Conservation (phyloP, 2,329 filamentous ascomycete genomes). For the Amesomyces nigricolor region DNA sequence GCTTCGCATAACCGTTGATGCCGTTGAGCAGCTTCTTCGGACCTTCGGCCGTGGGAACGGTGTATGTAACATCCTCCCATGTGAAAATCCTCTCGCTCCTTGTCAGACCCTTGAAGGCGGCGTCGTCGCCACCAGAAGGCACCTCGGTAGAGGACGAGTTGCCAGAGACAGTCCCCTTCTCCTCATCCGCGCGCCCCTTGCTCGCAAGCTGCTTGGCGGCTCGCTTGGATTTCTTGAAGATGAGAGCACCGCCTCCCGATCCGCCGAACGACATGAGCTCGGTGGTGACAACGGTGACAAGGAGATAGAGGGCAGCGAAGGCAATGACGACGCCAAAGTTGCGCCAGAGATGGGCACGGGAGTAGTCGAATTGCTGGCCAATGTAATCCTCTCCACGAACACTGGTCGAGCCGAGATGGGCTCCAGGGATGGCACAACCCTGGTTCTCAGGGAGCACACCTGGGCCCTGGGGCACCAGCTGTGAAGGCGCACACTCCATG, state of each 20-base stretch:
- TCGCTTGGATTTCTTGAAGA: slow-evolving; percentile 23
- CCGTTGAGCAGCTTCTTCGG: slow-evolving; percentile 43
- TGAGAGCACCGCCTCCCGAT: slow-evolving; percentile 37
- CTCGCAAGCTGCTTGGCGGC: slow-evolving; percentile 15
- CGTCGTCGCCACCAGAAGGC: slow-evolving; percentile 19
- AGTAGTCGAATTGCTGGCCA: slow-evolving; percentile 47
- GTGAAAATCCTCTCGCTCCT: slow-evolving; percentile 51
- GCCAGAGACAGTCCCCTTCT: slow-evolving; percentile 39
- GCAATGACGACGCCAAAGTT: slow-evolving; percentile 76
- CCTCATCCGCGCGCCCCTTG: slow-evolving; percentile 44
- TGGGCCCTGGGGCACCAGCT: slow-evolving; percentile 44
- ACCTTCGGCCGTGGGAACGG: slow-evolving; percentile 47
- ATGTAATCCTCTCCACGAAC: slow-evolving; percentile 56
- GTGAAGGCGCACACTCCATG: slow-evolving; percentile 42
- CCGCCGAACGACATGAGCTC: slow-evolving; percentile 55
- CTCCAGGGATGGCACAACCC: slow-evolving; percentile 51
- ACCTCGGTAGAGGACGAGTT: slow-evolving; percentile 24
- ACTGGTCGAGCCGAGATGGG: slow-evolving; percentile 39
- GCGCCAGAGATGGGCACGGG: slow-evolving; percentile 58
- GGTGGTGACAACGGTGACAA: slow-evolving; percentile 63
- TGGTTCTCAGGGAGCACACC: slow-evolving; percentile 40
- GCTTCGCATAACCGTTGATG: slow-evolving; percentile 72
- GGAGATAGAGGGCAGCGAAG: slow-evolving; percentile 67
- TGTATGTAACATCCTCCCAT: slow-evolving; percentile 66
- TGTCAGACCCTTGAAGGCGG: slow-evolving; percentile 13